Evolutionary conservation across 305 asterid species (phyloP), one percentile per base, ranked within the genome.

Genomic region (Fraxinus angustifolia): DNA sequence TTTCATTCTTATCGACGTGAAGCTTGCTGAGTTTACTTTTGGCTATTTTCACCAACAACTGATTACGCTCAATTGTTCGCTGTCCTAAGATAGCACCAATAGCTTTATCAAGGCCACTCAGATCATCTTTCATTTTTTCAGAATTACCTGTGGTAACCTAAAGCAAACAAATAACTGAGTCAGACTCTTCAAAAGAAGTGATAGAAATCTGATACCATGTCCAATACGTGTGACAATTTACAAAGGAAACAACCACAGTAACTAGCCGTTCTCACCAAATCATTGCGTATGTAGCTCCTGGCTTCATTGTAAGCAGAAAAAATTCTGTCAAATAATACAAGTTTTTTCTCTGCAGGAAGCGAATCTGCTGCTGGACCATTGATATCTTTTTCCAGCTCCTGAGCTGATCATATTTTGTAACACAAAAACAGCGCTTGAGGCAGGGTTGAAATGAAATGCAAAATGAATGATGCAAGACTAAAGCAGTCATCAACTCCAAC

Each of bases 31-130:
- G 91, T 83, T 94, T 96, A 85, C 94, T 87, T 88, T 92, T 96
- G 62, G 94, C 98, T 77, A 89, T 86, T 85, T 85, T 89, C 84
- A 96, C 98, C 85, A 96, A 80, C 90, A 96, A 85, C 87, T 93
- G 97, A 75, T 96, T 91, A 38, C 99, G 92, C 79, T 96, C 99
- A 87, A 96, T 94, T 35, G 98, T 96, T 87, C 94, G 87, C 89
- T 94, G 91, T 42, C 97, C 98, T 84, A 96, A 83, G 75, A 94
- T 88, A 83, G 97, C 94, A 81, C 97, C 93, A 84, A 93, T 88
- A 76, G 99, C 98, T 85, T 94, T 96, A 86, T 93, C 97, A 84
- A 96, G 97, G 83, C 97, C 97, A 84, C 92, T 94, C 78, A 96
- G 91, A 79, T 96, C 97, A 83, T 96, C 99, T 87, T 92, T 96